Evolutionary conservation across 2,329 filamentous ascomycete genomes (phyloP).

Genomic region (Apiospora pterosperma): DNA sequence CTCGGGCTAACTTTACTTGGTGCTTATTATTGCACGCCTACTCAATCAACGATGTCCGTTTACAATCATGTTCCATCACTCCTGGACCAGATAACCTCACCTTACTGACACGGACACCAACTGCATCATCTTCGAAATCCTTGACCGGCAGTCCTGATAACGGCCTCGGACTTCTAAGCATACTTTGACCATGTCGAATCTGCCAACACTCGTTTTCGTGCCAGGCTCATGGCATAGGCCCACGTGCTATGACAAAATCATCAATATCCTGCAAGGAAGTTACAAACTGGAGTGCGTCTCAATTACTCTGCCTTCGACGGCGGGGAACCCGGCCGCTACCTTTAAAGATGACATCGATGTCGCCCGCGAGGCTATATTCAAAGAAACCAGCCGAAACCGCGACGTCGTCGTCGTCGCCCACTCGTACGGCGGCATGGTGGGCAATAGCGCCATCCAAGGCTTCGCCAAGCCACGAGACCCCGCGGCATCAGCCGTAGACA

Average conservation of each 20-base stretch:
- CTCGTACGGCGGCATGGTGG: neutral
- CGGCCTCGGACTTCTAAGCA: no score
- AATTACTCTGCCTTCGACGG: conserved; percentile 37
- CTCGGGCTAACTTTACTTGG: no score
- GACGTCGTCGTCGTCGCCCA: neutral
- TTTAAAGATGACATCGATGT: conserved; percentile 40
- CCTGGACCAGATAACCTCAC: no score
- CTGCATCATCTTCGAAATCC: no score
- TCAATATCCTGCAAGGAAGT: neutral
- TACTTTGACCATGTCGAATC: neutral
- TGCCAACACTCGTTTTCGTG: neutral
- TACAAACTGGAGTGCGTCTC: neutral
- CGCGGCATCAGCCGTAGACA: no score
- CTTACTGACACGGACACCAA: no score
- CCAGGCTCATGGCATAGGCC: neutral
- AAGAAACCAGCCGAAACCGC: conserved; percentile 23
- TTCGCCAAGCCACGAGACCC: neutral
- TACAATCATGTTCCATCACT: no score
- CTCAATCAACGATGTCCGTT: no score
- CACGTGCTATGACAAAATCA: neutral
- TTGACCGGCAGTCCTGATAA: no score
- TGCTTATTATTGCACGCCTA: no score
- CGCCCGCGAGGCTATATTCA: conserved; percentile 30
- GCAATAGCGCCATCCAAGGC: neutral
- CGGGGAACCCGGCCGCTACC: conserved; percentile 28